Base-by-base conservation (phyloP, 306 rosid species). In the Citrullus colocynthis region DNA sequence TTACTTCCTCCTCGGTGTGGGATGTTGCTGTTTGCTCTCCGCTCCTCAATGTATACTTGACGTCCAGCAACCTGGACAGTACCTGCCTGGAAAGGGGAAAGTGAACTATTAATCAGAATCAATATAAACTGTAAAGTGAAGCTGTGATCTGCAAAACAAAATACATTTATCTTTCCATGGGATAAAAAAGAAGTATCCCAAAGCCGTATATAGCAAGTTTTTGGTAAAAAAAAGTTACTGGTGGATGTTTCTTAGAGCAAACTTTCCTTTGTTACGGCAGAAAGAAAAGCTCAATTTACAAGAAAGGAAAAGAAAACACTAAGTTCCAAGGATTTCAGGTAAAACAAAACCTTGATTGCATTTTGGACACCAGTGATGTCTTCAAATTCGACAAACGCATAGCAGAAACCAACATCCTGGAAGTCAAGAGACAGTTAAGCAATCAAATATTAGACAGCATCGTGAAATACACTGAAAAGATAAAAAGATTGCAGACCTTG, bases 391-490 rank as follows among this genome's bases (percentile, higher is more conserved):
- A 95, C 96, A 85, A 95, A 95, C 58, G 99, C 99, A 34, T 95
- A 95, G 87, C 99, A 92, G 56, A 92, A 93, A 59, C 99, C 99
- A 84, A 95, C 93, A 77, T 95, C 99, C 97, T 94, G 95, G 75
- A 82, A 60, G 81, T 28, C 77, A 72, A 24, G n/a, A 62, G 81
- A 63, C 42, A 32, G 30, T 77, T 84, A 42, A 80, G 85, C 81
- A 76, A 62, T 48, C 60, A 58, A 49, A 24, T 59, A 54, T 5
- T 59, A 77, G 71, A 39, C 45, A 61, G 56, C 71, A 78, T 36
- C 36, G 44, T 60, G 58, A 18, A 20, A 52, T 58, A 60, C 0
- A 39, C 39, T 30, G 7, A 41, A n/a, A 56, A 77, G 70, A 85
- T 76, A 69, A 36, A 9, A 78, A 59, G 65, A 78, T 42, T 42